Percentiles rank a stretch among this genome's conserved stretches.
phyloP scores from a whole-genome alignment of 139 green algal species.

The Yamagishiella unicocca region DNA sequence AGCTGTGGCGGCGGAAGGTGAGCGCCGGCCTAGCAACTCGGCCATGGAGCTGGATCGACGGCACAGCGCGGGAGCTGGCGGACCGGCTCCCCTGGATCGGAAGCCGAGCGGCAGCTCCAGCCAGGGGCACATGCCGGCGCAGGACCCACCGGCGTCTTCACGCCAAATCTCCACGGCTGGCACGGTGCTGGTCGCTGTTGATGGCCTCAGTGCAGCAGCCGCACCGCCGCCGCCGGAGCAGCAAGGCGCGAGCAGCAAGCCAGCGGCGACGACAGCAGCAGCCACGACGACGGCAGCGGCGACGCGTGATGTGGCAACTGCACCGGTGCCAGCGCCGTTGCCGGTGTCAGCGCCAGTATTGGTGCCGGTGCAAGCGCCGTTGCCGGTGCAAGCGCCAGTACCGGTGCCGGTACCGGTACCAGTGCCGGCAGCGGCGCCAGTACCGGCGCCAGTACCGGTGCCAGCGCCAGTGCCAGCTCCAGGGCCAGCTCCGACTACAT shows the following conservation, averaged over 20 bases:
- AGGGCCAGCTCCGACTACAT: background rate
- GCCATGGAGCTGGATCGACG: background rate
- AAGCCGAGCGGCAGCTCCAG: slow-evolving; percentile 2
- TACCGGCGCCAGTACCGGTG: background rate
- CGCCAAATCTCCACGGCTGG: background rate
- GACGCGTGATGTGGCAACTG: background rate
- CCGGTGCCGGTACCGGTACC: no score
- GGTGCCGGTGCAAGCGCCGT: background rate
- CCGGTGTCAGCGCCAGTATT: background rate
- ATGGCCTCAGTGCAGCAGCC: background rate
- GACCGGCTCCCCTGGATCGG: background rate
- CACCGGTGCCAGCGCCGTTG: no score
- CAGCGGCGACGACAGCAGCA: background rate
- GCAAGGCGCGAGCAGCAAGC: no score
- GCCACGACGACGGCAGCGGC: background rate
- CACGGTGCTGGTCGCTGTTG: background rate
- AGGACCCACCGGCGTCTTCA: background rate
- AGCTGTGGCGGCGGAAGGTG: no score
- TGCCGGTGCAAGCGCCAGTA: background rate
- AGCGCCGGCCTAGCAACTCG: background rate
- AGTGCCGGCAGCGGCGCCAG: background rate
- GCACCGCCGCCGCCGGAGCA: background rate
- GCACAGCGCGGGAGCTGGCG: background rate
- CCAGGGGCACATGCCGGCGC: background rate
- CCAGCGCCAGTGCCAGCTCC: no score